Percentiles rank a stretch among this genome's conserved stretches.
phyloP scores from a whole-genome alignment of 139 green algal species.

The Picochlorum sp. region DNA sequence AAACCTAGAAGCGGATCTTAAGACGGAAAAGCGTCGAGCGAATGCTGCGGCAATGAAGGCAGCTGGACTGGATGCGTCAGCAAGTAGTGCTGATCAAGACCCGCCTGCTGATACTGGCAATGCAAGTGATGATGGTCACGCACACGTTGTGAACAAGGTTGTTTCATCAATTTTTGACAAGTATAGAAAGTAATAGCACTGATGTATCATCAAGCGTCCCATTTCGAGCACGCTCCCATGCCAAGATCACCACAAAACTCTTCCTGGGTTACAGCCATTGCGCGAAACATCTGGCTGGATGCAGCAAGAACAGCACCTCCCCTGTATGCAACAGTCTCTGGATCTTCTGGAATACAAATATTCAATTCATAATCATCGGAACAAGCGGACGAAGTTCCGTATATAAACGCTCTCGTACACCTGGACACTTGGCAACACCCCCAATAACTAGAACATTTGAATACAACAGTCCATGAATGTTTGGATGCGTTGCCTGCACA shows the following conservation, averaged over 20 bases:
- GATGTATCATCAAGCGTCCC: neutral
- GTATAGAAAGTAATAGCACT: neutral
- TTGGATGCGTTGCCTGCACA: constrained; percentile 36
- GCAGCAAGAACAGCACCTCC: constrained; percentile 43
- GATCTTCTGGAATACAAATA: constrained; percentile 34
- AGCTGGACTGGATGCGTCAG: neutral
- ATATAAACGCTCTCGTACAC: constrained; percentile 44
- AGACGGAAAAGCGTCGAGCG: neutral
- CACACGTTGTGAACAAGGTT: neutral
- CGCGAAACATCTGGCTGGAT: neutral
- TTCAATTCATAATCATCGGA: constrained; percentile 41
- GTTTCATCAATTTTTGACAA: constrained; percentile 10
- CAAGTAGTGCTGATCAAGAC: neutral
- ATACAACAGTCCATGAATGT: constrained; percentile 66
- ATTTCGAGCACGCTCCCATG: constrained; percentile 6
- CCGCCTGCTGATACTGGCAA: neutral
- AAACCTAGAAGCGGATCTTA: neutral
- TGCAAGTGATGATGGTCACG: neutral
- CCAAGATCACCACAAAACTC: constrained; percentile 32
- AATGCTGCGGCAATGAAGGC: constrained; percentile 7
- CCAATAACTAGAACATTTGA: constrained; percentile 65
- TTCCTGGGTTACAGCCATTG: neutral
- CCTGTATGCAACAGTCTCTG: constrained; percentile 43
- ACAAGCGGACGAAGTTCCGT: constrained; percentile 63
- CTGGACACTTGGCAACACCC: constrained; percentile 42